phyloP scores from a whole-genome alignment of 2,329 filamentous ascomycete genomes.

The Penicillium hesseltinei region DNA sequence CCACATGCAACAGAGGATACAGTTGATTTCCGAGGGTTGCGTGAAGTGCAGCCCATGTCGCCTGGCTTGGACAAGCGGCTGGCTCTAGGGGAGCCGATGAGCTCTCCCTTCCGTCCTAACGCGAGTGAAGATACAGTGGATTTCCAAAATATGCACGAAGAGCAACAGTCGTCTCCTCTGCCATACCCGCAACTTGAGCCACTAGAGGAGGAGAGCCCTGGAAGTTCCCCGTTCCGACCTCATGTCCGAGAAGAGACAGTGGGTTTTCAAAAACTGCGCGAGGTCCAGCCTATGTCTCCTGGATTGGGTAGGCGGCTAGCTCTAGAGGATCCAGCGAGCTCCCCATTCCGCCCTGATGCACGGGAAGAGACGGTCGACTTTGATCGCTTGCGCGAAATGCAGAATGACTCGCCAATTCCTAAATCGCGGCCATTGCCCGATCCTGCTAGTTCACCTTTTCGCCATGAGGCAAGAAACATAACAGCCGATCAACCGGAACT shows the following conservation, averaged over 20 bases:
- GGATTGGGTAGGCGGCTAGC: conserved; percentile 17
- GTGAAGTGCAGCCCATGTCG: conserved; percentile 16
- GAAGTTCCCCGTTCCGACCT: conserved; percentile 40
- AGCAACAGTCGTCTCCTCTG: conserved; percentile 13
- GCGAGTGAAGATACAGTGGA: conserved; percentile 33
- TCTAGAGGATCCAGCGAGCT: conserved; percentile 30
- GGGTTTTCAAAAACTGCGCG: conserved; percentile 26
- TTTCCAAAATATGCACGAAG: conserved; percentile 20
- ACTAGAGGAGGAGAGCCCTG: conserved; percentile 16
- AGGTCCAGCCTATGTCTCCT: conserved; percentile 17
- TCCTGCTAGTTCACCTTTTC: conserved; percentile 38
- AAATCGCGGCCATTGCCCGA: conserved; percentile 16
- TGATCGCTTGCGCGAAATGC: conserved; percentile 18
- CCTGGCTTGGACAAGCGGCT: conserved; percentile 20
- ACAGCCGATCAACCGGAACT: conserved; percentile 27
- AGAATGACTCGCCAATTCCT: conserved; percentile 7
- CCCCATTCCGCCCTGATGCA: conserved; percentile 36
- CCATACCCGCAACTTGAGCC: conserved; percentile 8
- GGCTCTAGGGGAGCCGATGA: conserved; percentile 26
- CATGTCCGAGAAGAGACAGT: conserved; percentile 33
- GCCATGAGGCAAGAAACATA: conserved; percentile 27
- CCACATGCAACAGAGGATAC: conserved; percentile 31
- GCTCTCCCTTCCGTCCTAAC: conserved; percentile 39
- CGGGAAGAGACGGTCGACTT: conserved; percentile 34
- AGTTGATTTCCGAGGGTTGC: conserved; percentile 29